These are phyloP conservation scores for Lactarius tabidus DNA, from an alignment of 768 basidiomycete species.

Conservation along the genomic window DNA sequence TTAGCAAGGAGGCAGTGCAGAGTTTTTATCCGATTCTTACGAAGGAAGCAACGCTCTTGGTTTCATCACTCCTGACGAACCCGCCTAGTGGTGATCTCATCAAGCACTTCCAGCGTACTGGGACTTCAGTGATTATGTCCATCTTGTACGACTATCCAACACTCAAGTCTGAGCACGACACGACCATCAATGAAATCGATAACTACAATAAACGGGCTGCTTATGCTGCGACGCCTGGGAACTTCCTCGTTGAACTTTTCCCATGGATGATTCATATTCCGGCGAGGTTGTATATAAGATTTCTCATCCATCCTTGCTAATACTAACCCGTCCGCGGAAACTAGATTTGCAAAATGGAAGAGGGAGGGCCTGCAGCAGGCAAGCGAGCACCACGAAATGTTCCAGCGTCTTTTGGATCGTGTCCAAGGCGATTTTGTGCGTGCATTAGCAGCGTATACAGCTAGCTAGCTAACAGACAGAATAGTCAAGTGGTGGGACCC, in stretches of 20 bases:
- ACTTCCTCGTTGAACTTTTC: constrained; percentile 1
- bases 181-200: not conserved
- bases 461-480: not conserved
- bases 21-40: constrained; percentile 29
- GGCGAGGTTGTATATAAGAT: not conserved
- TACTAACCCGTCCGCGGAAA: not conserved
- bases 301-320: not conserved
- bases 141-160: constrained; percentile 28
- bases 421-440: constrained; percentile 7
- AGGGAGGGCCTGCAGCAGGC: not conserved
- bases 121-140: constrained; percentile 22
- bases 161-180: not conserved
- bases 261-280: constrained; percentile 19
- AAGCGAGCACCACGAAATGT: not conserved
- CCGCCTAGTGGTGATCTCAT: constrained; percentile 29
- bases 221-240: not conserved
- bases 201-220: not conserved
- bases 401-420: constrained; percentile 6
- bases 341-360: constrained; percentile 14
- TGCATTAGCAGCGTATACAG: too few species aligned
- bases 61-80: constrained; percentile 29
- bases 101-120: constrained; percentile 30
- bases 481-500: not conserved
- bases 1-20: constrained; percentile 27
- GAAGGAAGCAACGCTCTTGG: constrained; percentile 32